phyloP scores from a whole-genome alignment of 228 moss, liverwort and hornwort genomes.

The Sphagnum magellanicum region DNA sequence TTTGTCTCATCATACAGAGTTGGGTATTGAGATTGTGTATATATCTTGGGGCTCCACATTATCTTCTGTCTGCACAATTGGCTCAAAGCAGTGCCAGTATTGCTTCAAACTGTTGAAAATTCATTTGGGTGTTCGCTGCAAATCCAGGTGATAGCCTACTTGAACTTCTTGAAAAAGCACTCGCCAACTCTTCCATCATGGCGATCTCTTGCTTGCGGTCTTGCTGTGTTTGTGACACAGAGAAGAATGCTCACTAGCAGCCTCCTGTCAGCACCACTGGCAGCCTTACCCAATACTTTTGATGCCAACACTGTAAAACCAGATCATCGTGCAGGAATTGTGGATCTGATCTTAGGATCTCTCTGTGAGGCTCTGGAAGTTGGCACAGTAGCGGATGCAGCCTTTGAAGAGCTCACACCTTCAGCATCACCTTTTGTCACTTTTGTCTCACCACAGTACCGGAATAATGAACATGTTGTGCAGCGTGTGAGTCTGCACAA shows the following conservation, averaged over 20 bases:
- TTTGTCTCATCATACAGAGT: background rate
- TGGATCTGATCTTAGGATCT: slow-evolving; percentile 60
- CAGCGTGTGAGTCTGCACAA: slow-evolving; percentile 67
- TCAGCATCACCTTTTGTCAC: slow-evolving; percentile 49
- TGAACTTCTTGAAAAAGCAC: slow-evolving; percentile 71
- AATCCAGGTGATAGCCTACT: slow-evolving; percentile 74
- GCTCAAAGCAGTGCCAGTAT: background rate
- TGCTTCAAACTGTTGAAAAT: too few species aligned
- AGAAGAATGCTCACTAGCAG: slow-evolving; percentile 66
- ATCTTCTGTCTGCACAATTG: background rate
- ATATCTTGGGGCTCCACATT: background rate
- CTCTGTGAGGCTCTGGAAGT: slow-evolving; percentile 68
- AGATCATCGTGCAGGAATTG: slow-evolving; percentile 24
- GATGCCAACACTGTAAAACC: slow-evolving; percentile 19
- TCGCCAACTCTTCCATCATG: slow-evolving; percentile 40
- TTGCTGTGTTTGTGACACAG: slow-evolving; percentile 64
- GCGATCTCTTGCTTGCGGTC: slow-evolving; percentile 66
- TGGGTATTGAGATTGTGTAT: background rate
- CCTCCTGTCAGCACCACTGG: slow-evolving; percentile 57
- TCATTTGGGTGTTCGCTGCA: slow-evolving; percentile 2
- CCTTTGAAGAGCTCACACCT: slow-evolving; percentile 28
- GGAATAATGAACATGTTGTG: slow-evolving; percentile 56
- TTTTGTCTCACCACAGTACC: slow-evolving; percentile 60
- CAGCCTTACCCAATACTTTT: slow-evolving; percentile 19
- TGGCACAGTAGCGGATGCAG: slow-evolving; percentile 49